These are phyloP conservation scores for Plasmodium gallinaceum DNA, from an alignment of 169 alveolate genomes.

Conservation along the genomic window DNA sequence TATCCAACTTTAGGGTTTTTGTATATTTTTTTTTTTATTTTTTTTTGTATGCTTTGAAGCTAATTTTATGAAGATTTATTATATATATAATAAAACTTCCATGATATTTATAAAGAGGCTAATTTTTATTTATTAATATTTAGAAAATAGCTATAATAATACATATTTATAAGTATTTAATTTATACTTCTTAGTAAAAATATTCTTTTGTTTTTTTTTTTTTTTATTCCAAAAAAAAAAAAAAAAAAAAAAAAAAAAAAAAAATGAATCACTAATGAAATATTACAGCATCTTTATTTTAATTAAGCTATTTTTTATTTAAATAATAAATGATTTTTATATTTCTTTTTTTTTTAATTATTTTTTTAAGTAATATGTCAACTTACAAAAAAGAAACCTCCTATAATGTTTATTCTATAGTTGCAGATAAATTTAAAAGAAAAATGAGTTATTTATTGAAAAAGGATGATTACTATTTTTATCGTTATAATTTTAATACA, in stretches of 20 bases:
- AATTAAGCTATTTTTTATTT: too few relatives aligned
- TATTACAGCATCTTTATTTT: too few relatives aligned
- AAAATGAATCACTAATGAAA: too few relatives aligned
- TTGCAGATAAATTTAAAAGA: not conserved
- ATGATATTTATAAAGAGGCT: too few relatives aligned
- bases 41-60: too few relatives aligned
- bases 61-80: too few relatives aligned
- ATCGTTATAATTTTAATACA: constrained; percentile 36
- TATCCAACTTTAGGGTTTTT: too few relatives aligned
- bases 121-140: too few relatives aligned
- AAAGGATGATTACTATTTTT: constrained; percentile 49
- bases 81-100: too few relatives aligned
- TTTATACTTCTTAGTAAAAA: not conserved
- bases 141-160: not conserved
- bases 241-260: too few relatives aligned
- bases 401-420: not conserved
- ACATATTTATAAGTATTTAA: not conserved
- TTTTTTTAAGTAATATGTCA: constrained; percentile 29
- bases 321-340: not conserved
- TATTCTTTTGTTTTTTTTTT: not conserved
- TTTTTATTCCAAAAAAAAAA: not conserved
- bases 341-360: not conserved
- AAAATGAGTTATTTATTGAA: constrained; percentile 42
- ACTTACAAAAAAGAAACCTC: not conserved
- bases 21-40: too few relatives aligned